A percentile compares a stretch with the other conserved stretches of the same genome.
Conservation (phyloP, 163 green algal species). For the Prototheca wickerhamii region DNA sequence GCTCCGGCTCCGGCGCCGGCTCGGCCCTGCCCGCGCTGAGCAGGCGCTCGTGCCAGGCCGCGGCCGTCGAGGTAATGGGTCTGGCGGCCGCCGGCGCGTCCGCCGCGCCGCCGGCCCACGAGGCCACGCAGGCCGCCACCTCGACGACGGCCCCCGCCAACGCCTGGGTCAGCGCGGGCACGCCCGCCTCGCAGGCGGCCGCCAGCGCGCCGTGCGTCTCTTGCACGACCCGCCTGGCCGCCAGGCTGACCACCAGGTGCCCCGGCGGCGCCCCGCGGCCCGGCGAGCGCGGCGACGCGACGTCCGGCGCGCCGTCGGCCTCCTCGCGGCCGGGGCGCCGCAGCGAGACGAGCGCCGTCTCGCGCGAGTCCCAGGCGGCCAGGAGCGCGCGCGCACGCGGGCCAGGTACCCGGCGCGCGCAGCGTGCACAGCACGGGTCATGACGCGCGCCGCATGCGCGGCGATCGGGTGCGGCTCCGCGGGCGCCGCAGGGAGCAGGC, state of each 20-base stretch:
- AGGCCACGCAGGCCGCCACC: conserved; percentile 12
- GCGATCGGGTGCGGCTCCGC: not conserved
- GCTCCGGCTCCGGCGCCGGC: not conserved
- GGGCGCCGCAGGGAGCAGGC: conserved; percentile 6
- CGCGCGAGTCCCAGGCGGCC: not conserved
- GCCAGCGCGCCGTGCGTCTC: conserved; percentile 20
- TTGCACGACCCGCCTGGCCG: conserved; percentile 10
- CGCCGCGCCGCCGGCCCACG: not conserved
- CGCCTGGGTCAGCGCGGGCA: conserved; percentile 21
- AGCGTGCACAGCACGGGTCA: not conserved
- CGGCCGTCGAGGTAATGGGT: too few species aligned
- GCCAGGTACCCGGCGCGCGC: not conserved
- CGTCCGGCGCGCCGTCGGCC: too few species aligned
- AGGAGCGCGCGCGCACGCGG: not conserved
- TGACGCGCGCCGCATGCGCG: not conserved
- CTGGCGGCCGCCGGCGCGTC: not conserved
- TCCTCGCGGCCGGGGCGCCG: not conserved
- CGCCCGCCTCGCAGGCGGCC: conserved; percentile 18
- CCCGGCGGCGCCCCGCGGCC: not conserved
- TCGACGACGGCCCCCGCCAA: conserved; percentile 23
- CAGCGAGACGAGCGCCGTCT: not conserved
- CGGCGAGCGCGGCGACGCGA: not conserved
- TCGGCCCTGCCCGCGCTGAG: not conserved
- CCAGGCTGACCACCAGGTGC: conserved; percentile 6
- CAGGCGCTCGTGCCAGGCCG: not conserved